These are phyloP conservation scores for Pseudocercospora musae DNA, from an alignment of 2,329 filamentous ascomycete genomes.

Conservation along the genomic window DNA sequence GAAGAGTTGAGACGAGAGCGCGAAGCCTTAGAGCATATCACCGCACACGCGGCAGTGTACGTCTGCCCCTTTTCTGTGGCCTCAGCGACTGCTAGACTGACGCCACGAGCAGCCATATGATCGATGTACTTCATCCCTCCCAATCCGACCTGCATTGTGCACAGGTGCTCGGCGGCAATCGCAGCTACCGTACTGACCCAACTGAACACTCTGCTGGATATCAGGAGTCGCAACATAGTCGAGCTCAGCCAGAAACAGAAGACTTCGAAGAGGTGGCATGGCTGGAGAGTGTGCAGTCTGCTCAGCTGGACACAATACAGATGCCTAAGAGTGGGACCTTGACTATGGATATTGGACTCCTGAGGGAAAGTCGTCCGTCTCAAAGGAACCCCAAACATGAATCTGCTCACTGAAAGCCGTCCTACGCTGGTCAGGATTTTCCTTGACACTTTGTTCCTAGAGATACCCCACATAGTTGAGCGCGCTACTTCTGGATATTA, in stretches of 20 bases:
- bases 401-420: slow-evolving; percentile 1
- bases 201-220: slow-evolving; percentile 9
- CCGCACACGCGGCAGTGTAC: slow-evolving; percentile 49
- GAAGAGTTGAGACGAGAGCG: slow-evolving; percentile 49
- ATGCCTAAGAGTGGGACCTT: slow-evolving; percentile 28
- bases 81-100: slow-evolving; percentile 15
- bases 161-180: slow-evolving; percentile 5
- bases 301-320: slow-evolving; percentile 26
- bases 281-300: slow-evolving; percentile 31
- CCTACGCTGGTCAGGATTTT: background rate
- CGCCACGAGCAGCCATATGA: slow-evolving; percentile 42
- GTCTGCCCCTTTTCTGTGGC: slow-evolving; percentile 18
- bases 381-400: background rate
- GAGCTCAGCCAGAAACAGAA: background rate
- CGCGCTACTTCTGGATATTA: background rate
- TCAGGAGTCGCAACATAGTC: background rate
- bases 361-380: slow-evolving; percentile 10
- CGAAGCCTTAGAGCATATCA: slow-evolving; percentile 49
- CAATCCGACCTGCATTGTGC: slow-evolving; percentile 34
- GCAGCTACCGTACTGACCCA: slow-evolving; percentile 10
- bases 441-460: background rate
- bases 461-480: background rate
- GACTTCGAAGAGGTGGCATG: slow-evolving; percentile 31
- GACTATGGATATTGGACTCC: slow-evolving; percentile 26
- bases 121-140: slow-evolving; percentile 47